A percentile compares a stretch with the other conserved stretches of the same genome.
These are phyloP conservation scores for Avena atlantica DNA, from an alignment of 176 grass and related monocot genomes.

Conservation along the genomic window DNA sequence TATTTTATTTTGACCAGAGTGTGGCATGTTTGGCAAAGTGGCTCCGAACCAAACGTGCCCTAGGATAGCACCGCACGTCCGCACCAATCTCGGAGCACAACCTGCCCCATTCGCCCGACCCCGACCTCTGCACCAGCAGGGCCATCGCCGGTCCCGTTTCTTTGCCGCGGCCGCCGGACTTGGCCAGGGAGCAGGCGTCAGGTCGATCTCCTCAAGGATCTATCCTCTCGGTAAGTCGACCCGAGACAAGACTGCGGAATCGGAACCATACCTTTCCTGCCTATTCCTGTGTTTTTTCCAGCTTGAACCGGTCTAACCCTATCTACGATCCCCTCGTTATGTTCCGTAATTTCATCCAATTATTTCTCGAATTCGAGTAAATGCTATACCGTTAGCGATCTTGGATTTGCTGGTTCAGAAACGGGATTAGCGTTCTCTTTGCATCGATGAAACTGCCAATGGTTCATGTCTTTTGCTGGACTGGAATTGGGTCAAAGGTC, in stretches of 20 bases:
- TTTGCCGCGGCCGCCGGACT: neutral
- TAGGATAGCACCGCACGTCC: too few relatives aligned
- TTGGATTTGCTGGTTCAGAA: neutral
- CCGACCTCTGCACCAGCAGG: neutral
- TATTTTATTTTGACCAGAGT: too few relatives aligned
- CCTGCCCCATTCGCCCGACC: neutral
- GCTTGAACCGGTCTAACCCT: neutral
- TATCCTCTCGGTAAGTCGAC: neutral
- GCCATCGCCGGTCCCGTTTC: neutral
- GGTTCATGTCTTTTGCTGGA: neutral
- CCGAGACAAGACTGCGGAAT: neutral
- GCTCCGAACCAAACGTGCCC: too few relatives aligned
- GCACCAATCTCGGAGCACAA: neutral
- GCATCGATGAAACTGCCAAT: neutral
- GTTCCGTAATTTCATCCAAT: neutral
- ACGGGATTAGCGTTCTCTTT: constrained; percentile 3
- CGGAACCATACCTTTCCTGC: neutral
- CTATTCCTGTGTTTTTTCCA: neutral
- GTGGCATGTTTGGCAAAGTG: too few relatives aligned
- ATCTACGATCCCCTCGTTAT: neutral
- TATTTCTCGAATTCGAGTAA: neutral
- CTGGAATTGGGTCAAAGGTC: neutral
- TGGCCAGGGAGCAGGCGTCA: neutral
- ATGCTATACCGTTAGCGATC: neutral
- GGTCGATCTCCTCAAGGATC: neutral